Evolutionary conservation across 2,329 filamentous ascomycete species (phyloP).

Genomic region (Geosmithia putterillii): DNA sequence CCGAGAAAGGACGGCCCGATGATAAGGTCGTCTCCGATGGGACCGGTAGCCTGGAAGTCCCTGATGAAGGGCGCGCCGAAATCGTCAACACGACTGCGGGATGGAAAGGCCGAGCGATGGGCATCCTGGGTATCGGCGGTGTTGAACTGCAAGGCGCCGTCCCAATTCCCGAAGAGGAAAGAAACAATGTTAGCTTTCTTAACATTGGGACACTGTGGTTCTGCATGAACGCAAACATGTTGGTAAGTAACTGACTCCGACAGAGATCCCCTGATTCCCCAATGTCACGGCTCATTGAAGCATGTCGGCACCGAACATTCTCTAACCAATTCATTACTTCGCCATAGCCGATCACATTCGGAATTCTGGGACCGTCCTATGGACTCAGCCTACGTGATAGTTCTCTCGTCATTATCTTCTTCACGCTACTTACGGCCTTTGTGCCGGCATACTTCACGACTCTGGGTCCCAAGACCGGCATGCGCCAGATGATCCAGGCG

Average conservation of each 20-base stretch:
- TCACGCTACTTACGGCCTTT: constrained; percentile 41
- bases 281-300: too few species aligned
- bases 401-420: constrained; percentile 50
- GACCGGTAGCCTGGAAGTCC: background rate
- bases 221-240: constrained; percentile 34
- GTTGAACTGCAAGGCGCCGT: constrained; percentile 31
- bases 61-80: background rate
- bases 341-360: constrained; percentile 41
- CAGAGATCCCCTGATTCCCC: constrained; percentile 22
- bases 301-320: too few species aligned
- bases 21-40: background rate
- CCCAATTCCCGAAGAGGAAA: constrained; percentile 27
- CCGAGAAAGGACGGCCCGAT: background rate
- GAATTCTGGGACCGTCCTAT: constrained; percentile 47
- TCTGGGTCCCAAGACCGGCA: constrained; percentile 47
- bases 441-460: constrained; percentile 45
- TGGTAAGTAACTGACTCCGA: constrained; percentile 8
- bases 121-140: constrained; percentile 19
- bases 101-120: background rate
- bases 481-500: constrained; percentile 55
- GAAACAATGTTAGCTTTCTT: constrained; percentile 24
- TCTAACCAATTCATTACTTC: constrained; percentile 2
- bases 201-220: constrained; percentile 36
- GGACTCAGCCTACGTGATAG: constrained; percentile 44
- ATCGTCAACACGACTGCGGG: background rate